Evolutionary conservation across 2,329 filamentous ascomycete species (phyloP), one percentile per base, ranked within the genome.

Genomic region (Hypoxylon rubiginosum): DNA sequence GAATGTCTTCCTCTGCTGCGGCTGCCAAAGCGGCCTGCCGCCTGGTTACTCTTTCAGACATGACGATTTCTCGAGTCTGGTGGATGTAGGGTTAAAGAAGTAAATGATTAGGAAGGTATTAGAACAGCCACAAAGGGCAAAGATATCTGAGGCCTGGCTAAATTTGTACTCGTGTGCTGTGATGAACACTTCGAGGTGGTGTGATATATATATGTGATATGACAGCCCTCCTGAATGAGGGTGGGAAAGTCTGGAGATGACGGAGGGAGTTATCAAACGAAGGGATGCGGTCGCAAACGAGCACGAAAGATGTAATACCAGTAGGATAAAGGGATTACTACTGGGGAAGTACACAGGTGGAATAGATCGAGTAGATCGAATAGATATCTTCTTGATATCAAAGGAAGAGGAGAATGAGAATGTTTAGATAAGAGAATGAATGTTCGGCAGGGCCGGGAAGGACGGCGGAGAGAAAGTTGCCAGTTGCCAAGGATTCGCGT

Each of bases 41-140:
- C 67, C 74, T 69, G 21, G 74, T 76, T 50, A 61, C 66, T 61
- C 71, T 69, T 59, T 75, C 74, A 10, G 74, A 71, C 74, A 76
- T 76, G 55, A 39, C 56, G 56, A 58, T 13, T 49, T 57, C 32
- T 26, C 28, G n/a, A 43, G 46, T 50, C 26, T 30, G 46, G 24
- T 43, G 19, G 32, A 26, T 36, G 39, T 15, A 21, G 8, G 13
- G 21, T 21, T 17, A 30, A 21, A 34, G 50, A 32, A 19, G 19
- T 45, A 41, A 21, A 52, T n/a, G 51, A 41, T 10, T 39, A 28
- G 24, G 41, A 48, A 17, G 41, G 26, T 57, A 15, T 51, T 48
- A n/a, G 4, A 26, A 17, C 39, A 41, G 45, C 59, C 34, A 56
- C 21, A 45, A 24, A n/a, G 7, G 43, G 49, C 3, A 54, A n/a